phyloP scores from a whole-genome alignment of 1,284 basidiomycete genomes.

The Apiotrichum sp. region DNA sequence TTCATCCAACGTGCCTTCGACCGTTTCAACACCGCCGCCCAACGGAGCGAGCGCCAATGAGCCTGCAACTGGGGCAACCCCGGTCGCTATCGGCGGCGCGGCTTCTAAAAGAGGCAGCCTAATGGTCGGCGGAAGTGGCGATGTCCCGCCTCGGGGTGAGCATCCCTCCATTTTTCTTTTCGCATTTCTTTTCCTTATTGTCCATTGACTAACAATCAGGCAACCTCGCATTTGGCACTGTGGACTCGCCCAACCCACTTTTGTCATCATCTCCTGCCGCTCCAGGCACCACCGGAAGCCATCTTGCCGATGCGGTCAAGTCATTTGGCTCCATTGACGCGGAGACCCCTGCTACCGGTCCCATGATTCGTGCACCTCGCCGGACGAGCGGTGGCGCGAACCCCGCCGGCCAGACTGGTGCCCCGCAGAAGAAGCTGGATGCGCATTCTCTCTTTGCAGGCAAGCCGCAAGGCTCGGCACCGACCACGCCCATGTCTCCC shows the following conservation, averaged over 20 bases:
- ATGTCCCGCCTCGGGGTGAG: conserved; percentile 36
- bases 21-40: conserved; percentile 20
- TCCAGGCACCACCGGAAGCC: conserved; percentile 44
- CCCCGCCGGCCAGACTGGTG: conserved; percentile 12
- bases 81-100: conserved; percentile 27
- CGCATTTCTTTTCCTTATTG: not conserved
- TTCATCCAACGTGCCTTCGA: conserved; percentile 27
- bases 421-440: conserved; percentile 32
- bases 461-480: conserved; percentile 27
- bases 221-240: conserved; percentile 66
- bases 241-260: conserved; percentile 53
- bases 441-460: conserved; percentile 37
- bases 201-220: conserved; percentile 18
- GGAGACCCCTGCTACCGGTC: conserved; percentile 41
- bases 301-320: conserved; percentile 54
- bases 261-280: conserved; percentile 48
- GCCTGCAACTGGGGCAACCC: conserved; percentile 16
- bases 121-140: conserved; percentile 38
- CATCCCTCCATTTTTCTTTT: not conserved
- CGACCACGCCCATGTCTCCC: conserved; percentile 18
- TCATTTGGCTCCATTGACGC: conserved; percentile 70
- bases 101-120: conserved; percentile 39
- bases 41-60: conserved; percentile 30
- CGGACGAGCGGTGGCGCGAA: conserved; percentile 26
- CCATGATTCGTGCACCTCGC: conserved; percentile 35